phyloP scores from a whole-genome alignment of 2,329 filamentous ascomycete genomes.

The Aspergillus amoenus region DNA sequence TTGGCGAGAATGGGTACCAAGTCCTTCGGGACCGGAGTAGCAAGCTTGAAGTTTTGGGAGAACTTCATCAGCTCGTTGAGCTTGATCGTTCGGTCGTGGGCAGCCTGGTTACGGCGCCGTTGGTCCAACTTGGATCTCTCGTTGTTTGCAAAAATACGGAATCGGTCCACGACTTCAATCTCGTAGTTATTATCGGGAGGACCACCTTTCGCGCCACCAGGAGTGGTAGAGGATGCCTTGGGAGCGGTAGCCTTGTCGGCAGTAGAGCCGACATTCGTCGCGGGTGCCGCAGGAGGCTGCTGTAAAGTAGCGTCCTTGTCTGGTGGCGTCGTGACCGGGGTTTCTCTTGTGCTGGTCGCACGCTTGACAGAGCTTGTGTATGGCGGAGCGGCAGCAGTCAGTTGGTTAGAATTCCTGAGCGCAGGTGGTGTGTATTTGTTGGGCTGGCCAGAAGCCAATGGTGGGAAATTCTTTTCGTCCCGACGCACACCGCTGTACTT shows the following conservation, averaged over 20 bases:
- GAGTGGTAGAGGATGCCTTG: conserved; percentile 24
- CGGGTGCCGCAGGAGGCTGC: conserved; percentile 17
- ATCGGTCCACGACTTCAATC: conserved; percentile 60
- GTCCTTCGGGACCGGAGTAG: conserved; percentile 87
- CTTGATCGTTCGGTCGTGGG: conserved; percentile 83
- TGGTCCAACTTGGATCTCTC: conserved; percentile 63
- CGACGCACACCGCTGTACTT: conserved; percentile 94
- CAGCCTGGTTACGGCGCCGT: conserved; percentile 54
- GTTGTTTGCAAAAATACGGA: conserved; percentile 62
- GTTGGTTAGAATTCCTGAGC: conserved; percentile 70
- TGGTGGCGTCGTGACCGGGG: conserved; percentile 31
- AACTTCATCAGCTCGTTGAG: conserved; percentile 95
- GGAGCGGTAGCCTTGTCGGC: conserved; percentile 23
- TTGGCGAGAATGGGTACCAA: conserved; percentile 94
- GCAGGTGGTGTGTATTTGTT: conserved; percentile 91
- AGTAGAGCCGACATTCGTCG: conserved; percentile 23
- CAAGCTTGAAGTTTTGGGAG: conserved; percentile 88
- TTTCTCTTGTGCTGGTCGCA: conserved; percentile 65
- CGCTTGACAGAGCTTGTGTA: conserved; percentile 90
- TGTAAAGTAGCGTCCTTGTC: conserved; percentile 25
- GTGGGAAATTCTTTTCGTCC: conserved; percentile 60
- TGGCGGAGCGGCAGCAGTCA: conserved; percentile 73
- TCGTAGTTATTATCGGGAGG: conserved; percentile 53
- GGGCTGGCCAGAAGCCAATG: conserved; percentile 59
- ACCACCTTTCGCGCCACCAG: conserved; percentile 53